Base-by-base conservation (phyloP, 352 stramenopile genomes). In the Phytophthora syringae region DNA sequence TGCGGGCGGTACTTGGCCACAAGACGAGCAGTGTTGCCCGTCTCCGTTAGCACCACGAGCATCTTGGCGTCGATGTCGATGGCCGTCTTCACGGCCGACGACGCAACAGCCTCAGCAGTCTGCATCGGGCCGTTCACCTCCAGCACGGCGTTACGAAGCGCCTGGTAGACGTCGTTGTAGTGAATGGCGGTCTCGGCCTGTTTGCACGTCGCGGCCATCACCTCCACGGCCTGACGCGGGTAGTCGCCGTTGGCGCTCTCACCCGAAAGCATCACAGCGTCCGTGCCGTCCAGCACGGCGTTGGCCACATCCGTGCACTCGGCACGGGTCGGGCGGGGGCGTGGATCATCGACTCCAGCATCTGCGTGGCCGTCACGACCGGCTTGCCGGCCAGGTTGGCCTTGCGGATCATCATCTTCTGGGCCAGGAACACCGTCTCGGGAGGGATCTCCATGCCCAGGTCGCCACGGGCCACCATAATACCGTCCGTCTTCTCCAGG, bases 251-350 rank as follows among this genome's bases (percentile, higher is more conserved):
- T 98, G 21, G 98, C 98, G 15, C 97, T 99, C 82, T 99, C 98
- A 22, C 97, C 98, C 47, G 93, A 99, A 50, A 99, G 91, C 98
- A 99, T 99, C 49, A 99, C 96, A 52, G 79, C 91, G 77, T 99
- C 98, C 52, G 97, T 97, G 55, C 97, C 97, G 66, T 99, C 97
- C 30, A 99, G 82, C 36, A 99, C 97, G 42, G 98, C 97, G 79
- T 99, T 99, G 44, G 97, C 97, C 13, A 99, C 97, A 77, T 99
- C 98, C 36, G 97, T 98, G 76, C 94, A 99, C 74, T 99, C 98
- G 24, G 98, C 98, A 79, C 98, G 97, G 13, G 98, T 99, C 25
- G 98, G 98, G 28, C 97, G 88, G 97, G 97, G 63, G 98, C 98
- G 60, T 83, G 90, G 72, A 98, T 98, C 97, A 99, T 99, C 28